Evolutionary conservation across 2,329 filamentous ascomycete genomes (phyloP).

Genomic region (Penicillium verrucosum): DNA sequence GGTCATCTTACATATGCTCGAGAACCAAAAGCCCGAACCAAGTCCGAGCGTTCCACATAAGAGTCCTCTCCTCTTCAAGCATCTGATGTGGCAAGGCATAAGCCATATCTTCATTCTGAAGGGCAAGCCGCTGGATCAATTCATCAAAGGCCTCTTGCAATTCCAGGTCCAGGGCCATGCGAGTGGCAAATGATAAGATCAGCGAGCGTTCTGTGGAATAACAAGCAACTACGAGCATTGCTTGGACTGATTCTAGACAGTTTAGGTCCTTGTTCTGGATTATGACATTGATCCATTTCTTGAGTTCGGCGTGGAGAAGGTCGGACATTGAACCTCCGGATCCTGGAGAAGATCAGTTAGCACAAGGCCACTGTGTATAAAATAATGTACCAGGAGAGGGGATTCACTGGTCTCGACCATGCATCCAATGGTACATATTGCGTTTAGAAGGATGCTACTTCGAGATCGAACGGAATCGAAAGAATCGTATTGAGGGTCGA

Average conservation of each 20-base stretch:
- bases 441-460: conserved; percentile 52
- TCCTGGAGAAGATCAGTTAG: conserved; percentile 13
- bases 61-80: conserved; percentile 18
- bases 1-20: conserved; percentile 44
- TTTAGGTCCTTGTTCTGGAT: conserved; percentile 41
- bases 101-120: conserved; percentile 21
- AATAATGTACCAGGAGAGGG: background rate
- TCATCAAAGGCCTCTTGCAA: conserved; percentile 46
- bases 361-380: background rate
- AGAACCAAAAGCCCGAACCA: conserved; percentile 55
- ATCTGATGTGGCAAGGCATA: conserved; percentile 14
- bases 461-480: conserved; percentile 46
- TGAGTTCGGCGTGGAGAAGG: conserved; percentile 45
- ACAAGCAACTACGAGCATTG: conserved; percentile 51
- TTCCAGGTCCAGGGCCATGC: conserved; percentile 51
- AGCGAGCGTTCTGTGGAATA: conserved; percentile 54
- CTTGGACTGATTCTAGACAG: conserved; percentile 51
- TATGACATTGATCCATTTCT: conserved; percentile 46
- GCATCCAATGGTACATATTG: conserved; percentile 53
- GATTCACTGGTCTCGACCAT: conserved; percentile 37
- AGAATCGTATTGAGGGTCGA: conserved; percentile 46
- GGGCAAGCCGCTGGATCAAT: conserved; percentile 31
- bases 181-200: conserved; percentile 49
- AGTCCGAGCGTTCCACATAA: conserved; percentile 47
- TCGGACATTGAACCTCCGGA: conserved; percentile 38